These are phyloP conservation scores for Malassezia pachydermatis DNA, from an alignment of 1,284 basidiomycete genomes.

Conservation along the genomic window DNA sequence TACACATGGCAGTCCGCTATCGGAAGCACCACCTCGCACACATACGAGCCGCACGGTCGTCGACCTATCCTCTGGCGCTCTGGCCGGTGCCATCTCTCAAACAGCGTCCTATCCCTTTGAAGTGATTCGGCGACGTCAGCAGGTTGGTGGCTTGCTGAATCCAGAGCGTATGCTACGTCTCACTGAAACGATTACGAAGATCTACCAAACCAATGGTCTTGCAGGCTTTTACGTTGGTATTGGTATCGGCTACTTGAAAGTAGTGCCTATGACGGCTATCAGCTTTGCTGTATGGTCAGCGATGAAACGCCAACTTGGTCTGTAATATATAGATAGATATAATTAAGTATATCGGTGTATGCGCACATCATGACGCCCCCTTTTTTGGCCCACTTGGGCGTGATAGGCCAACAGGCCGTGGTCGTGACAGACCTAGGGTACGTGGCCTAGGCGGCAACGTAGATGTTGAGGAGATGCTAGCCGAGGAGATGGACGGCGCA, in stretches of 20 bases:
- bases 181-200: slow-evolving; percentile 48
- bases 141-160: slow-evolving; percentile 62
- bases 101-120: slow-evolving; percentile 94
- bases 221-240: slow-evolving; percentile 88
- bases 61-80: slow-evolving; percentile 68
- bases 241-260: slow-evolving; percentile 85
- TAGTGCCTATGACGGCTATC: slow-evolving; percentile 78
- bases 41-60: slow-evolving; percentile 45
- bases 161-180: slow-evolving; percentile 40
- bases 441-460: too few relatives aligned
- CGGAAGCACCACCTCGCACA: background rate
- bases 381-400: background rate
- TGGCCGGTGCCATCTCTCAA: slow-evolving; percentile 80
- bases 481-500: too few relatives aligned
- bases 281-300: slow-evolving; percentile 44
- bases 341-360: background rate
- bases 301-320: slow-evolving; percentile 45
- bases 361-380: background rate
- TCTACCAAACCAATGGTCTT: slow-evolving; percentile 66
- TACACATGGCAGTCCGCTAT: slow-evolving; percentile 10
- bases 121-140: slow-evolving; percentile 83
- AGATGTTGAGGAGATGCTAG: too few relatives aligned
- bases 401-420: background rate
- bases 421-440: slow-evolving; percentile 1
- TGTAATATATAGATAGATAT: slow-evolving; percentile 18